Conservation (phyloP, 2,329 filamentous ascomycete genomes). For the Sclerotinia trifoliorum region DNA sequence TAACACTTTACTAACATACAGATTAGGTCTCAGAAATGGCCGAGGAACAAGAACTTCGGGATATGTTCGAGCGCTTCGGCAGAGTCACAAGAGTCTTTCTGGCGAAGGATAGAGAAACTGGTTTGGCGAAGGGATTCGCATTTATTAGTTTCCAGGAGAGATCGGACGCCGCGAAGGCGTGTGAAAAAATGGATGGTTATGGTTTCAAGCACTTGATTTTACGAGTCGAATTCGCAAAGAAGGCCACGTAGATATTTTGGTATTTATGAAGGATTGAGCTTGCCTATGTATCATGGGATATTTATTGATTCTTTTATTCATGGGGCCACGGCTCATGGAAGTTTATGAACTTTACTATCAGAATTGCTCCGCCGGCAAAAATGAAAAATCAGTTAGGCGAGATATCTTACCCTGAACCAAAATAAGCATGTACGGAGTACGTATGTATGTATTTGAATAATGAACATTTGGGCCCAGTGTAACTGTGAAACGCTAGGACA, state of each 20-base stretch:
- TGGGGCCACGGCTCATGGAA: background rate
- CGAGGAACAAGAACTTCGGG: constrained; percentile 90
- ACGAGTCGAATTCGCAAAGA: constrained; percentile 85
- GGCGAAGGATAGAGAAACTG: constrained; percentile 95
- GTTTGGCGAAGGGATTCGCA: constrained; percentile 95
- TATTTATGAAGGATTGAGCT: constrained; percentile 1
- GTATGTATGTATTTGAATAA: background rate
- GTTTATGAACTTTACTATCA: constrained; percentile 6
- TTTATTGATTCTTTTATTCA: constrained; percentile 8
- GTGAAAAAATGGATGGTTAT: constrained; percentile 96
- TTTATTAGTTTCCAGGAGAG: constrained; percentile 97
- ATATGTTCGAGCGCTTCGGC: constrained; percentile 97
- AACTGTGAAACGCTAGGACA: background rate
- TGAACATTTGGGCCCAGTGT: background rate
- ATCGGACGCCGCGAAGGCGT: constrained; percentile 84
- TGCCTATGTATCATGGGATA: constrained; percentile 20
- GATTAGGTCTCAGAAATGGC: constrained; percentile 89
- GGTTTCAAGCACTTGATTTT: constrained; percentile 87
- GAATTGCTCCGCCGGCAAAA: background rate
- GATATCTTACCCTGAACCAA: background rate
- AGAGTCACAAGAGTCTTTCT: constrained; percentile 96
- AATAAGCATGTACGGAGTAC: no score
- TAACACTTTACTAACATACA: constrained; percentile 25
- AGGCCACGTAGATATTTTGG: constrained; percentile 45
- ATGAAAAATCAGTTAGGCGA: constrained; percentile 13